Evolutionary conservation across 768 basidiomycete genomes (phyloP), one percentile per base, ranked within the genome.

Genomic region (Lactifluus piperatus): DNA sequence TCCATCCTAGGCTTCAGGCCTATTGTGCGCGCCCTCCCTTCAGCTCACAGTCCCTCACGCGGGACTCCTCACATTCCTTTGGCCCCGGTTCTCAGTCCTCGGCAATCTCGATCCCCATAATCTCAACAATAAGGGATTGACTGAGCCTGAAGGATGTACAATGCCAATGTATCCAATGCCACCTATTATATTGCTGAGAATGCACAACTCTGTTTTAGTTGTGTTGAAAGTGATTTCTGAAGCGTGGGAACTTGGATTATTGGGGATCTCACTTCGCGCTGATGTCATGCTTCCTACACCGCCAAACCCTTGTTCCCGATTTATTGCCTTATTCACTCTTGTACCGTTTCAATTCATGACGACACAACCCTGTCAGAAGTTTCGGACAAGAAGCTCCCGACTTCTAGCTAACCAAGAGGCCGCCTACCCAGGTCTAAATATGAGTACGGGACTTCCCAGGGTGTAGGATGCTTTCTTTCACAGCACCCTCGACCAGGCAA

Each of bases 241-340:
- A 39, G 39, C 39, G 39, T 39, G 39, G 16, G 16, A 39, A n/a
- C 9, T 5, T 18, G 6, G n/a, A n/a, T n/a, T n/a, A 39, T 8
- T 39, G 11, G 36, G 39, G n/a, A n/a, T 6, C 39, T n/a, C 39
- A 39, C 39, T 39, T 39, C 18, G 5, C 9, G 11, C 10, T 54
- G 30, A 54, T 36, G 54, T 54, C 44, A 54, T 36, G 11, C 30
- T 2, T 36, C 39, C 27, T n/a, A 9, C 5, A 16, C 18, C 29
- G 46, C 27, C 47, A 41, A 56, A 55, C 39, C 41, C 46, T 45
- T 55, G 48, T 60, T 50, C 29, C 54, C 59, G 48, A 60, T 60
- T 60, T 44, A 60, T 60, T 60, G 54, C 59, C 48, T 56, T 55
- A 48, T 20, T 55, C 37, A 27, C 4, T 16, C 51, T 18, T 55